Conservation (phyloP, 1,139 yeast species). For the Suhomyces panamericanus region DNA sequence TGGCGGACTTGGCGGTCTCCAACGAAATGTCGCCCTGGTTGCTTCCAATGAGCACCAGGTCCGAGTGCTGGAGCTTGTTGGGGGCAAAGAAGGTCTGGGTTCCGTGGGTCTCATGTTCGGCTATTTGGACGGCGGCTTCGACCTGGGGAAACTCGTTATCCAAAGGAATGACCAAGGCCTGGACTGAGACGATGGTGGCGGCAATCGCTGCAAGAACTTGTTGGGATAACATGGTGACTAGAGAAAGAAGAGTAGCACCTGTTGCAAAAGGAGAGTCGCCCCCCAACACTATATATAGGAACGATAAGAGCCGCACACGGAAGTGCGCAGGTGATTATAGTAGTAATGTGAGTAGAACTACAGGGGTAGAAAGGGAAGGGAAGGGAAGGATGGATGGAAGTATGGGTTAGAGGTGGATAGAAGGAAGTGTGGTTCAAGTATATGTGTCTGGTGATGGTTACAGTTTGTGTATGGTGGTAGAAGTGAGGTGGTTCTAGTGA, state of each 20-base stretch:
- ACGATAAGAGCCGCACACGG: neutral
- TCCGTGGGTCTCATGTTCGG: neutral
- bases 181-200: constrained; percentile 10
- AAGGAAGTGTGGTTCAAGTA: no score
- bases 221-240: neutral
- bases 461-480: no score
- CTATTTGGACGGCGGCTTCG: neutral
- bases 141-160: constrained; percentile 15
- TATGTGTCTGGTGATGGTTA: no score
- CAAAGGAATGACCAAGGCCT: constrained; percentile 21
- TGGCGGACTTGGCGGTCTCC: neutral
- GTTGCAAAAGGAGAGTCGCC: neutral
- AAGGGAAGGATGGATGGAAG: no score
- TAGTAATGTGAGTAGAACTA: no score
- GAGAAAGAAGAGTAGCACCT: neutral
- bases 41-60: neutral
- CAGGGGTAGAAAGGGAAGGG: no score
- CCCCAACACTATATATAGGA: neutral
- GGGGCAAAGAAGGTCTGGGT: neutral
- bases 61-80: neutral
- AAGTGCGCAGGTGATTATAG: neutral
- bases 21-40: neutral
- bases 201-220: constrained; percentile 12
- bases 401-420: no score
- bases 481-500: no score